A percentile compares a stretch with the other conserved stretches of the same genome.
Conservation (phyloP, 2,329 filamentous ascomycete species). For the Cladosporium oxysporum region DNA sequence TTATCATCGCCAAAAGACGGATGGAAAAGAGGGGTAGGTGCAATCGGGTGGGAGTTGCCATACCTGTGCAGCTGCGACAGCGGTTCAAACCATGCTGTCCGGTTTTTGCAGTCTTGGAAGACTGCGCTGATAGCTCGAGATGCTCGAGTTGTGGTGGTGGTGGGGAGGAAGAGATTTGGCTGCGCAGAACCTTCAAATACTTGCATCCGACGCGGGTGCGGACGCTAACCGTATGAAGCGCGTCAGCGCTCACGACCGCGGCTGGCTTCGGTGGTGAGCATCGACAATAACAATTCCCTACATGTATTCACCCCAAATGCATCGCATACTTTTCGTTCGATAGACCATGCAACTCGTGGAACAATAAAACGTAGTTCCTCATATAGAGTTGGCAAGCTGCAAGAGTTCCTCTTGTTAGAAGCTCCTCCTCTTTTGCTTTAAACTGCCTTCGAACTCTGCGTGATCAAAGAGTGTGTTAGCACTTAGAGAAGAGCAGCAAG, state of each 20-base stretch:
- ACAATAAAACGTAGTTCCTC: no score
- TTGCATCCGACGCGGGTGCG: background rate
- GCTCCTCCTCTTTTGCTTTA: no score
- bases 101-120: conserved; percentile 3
- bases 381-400: no score
- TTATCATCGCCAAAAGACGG: conserved; percentile 61
- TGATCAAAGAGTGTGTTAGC: no score
- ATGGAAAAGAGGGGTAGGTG: conserved; percentile 2
- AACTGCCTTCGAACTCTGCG: no score
- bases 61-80: conserved; percentile 18
- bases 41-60: background rate
- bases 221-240: background rate
- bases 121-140: conserved; percentile 3
- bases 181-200: background rate
- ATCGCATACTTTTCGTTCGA: background rate
- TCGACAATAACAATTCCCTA: background rate
- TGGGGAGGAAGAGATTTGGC: background rate
- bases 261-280: conserved; percentile 2
- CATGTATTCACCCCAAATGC: background rate
- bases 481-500: no score
- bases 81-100: conserved; percentile 20
- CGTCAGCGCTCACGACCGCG: background rate
- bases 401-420: no score
- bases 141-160: conserved; percentile 7
- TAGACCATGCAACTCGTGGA: no score